Base-by-base conservation (phyloP, 75 land plant genomes). In the Pinus taeda region DNA sequence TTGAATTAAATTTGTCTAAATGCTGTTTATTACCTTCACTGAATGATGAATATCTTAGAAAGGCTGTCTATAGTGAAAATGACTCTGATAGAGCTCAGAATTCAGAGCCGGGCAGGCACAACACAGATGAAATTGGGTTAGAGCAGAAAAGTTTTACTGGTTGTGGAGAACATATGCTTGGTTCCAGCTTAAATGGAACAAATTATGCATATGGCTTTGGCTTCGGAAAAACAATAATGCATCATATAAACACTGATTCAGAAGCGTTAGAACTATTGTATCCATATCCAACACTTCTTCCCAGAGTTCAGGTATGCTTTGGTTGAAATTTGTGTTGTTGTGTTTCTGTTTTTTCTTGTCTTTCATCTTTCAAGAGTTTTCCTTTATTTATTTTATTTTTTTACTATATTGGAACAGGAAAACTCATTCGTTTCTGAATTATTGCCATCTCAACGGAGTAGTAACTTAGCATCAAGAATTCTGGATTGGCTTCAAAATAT, bases 281-380 rank as follows among this genome's bases (percentile, higher is more conserved):
- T 77, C 90, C 97, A 4, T 89, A 83, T 85, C 92, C 97, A 59
- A 92, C 99, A 21, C 75, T 87, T 75, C 88, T 96, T 79, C 97
- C 99, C 73, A 79, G 83, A 73, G 89, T 85, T 73, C 79, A 85
- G 91, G 99, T 96, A 83, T 37, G 55, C 74, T 42, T 39, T 57
- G 36, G 77, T 59, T 15, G 57, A 13, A 20, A 15, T 56, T 73
- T 20, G 39, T 42, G 39, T 71, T 30, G 72, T 65, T 67, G 18
- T 78, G 59, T n/a, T 56, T 24, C 4, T 60, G 71, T 55, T 73
- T 63, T 33, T n/a, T 22, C 39, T 56, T 73, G 15, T 42, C 39
- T 26, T 74, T 17, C 15, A 33, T 8, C 12, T 17, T 69, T 69
- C 24, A 42, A 24, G 9, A 42, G 42, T 37, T 69, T 39, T 22